Evolutionary conservation across 2,329 filamentous ascomycete genomes (phyloP).

Genomic region (Colletotrichum destructivum): DNA sequence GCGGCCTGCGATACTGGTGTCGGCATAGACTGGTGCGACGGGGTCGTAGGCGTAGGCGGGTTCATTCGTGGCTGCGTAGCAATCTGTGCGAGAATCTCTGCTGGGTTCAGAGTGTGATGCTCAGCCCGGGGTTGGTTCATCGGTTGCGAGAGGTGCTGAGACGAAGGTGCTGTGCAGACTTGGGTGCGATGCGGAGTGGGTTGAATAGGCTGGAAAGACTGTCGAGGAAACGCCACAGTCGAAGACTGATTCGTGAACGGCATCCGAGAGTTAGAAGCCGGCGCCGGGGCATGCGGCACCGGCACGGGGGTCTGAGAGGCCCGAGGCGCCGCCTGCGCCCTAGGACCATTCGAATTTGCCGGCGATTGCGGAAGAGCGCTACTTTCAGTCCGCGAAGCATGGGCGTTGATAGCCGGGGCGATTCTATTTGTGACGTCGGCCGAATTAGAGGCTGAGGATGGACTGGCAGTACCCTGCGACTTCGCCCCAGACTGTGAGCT

Average conservation of each 20-base stretch:
- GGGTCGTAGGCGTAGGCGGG: slow-evolving; percentile 31
- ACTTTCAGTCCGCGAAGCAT: not conserved
- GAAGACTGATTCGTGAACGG: slow-evolving; percentile 33
- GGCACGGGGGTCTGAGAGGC: slow-evolving; percentile 24
- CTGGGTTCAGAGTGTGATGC: slow-evolving; percentile 36
- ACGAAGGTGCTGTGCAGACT: not conserved
- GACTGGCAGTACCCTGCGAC: slow-evolving; percentile 1
- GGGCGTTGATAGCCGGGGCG: not conserved
- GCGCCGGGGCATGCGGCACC: slow-evolving; percentile 10
- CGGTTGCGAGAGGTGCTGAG: slow-evolving; percentile 5
- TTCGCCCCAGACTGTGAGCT: not conserved
- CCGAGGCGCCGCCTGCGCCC: not conserved
- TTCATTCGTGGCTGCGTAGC: slow-evolving; percentile 40
- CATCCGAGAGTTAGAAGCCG: slow-evolving; percentile 23
- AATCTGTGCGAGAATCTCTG: slow-evolving; percentile 37
- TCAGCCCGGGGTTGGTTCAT: slow-evolving; percentile 22
- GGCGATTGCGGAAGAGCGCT: not conserved
- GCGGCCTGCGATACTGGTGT: slow-evolving; percentile 1
- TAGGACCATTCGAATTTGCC: not conserved
- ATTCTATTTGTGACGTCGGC: not conserved
- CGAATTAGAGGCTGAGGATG: slow-evolving; percentile 4
- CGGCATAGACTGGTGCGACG: slow-evolving; percentile 26
- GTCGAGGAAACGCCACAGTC: slow-evolving; percentile 14
- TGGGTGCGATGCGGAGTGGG: not conserved
- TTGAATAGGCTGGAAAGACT: slow-evolving; percentile 2